These are phyloP conservation scores for Salix suchowensis DNA, from an alignment of 345 rosid genomes.

Conservation along the genomic window DNA sequence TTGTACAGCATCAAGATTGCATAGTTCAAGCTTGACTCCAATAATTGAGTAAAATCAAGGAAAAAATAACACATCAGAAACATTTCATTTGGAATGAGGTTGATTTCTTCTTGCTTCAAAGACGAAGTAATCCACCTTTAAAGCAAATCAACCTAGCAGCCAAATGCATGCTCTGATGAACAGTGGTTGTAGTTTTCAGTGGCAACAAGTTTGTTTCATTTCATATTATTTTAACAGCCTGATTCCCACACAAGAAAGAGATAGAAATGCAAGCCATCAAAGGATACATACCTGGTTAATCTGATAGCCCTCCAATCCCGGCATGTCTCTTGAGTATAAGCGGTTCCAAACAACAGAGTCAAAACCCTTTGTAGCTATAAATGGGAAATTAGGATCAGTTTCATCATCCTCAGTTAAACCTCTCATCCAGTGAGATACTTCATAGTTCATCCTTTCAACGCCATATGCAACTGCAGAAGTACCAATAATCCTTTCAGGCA, in stretches of 20 bases:
- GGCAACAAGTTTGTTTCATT: too few relatives aligned
- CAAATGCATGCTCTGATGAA: too few relatives aligned
- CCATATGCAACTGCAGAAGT: constrained; percentile 68
- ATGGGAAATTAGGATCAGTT: constrained; percentile 48
- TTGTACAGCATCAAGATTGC: not conserved
- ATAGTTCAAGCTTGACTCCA: not conserved
- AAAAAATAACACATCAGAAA: too few relatives aligned
- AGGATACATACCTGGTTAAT: constrained; percentile 54
- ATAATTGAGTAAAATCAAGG: too few relatives aligned
- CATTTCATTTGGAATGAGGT: not conserved
- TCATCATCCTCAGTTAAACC: constrained; percentile 41
- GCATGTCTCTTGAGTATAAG: constrained; percentile 66
- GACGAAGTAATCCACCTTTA: too few relatives aligned
- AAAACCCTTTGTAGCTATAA: constrained; percentile 70
- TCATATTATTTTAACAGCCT: not conserved
- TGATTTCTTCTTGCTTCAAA: not conserved
- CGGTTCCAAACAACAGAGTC: constrained; percentile 94
- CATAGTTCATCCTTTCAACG: constrained; percentile 73
- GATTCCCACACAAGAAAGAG: not conserved
- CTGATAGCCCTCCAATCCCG: constrained; percentile 54
- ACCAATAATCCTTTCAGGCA: constrained; percentile 33
- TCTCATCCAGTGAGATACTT: constrained; percentile 87
- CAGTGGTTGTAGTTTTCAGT: too few relatives aligned
- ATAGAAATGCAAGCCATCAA: not conserved
- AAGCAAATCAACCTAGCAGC: too few relatives aligned